phyloP scores from a whole-genome alignment of 2,329 filamentous ascomycete genomes.

The Byssothecium circinans region DNA sequence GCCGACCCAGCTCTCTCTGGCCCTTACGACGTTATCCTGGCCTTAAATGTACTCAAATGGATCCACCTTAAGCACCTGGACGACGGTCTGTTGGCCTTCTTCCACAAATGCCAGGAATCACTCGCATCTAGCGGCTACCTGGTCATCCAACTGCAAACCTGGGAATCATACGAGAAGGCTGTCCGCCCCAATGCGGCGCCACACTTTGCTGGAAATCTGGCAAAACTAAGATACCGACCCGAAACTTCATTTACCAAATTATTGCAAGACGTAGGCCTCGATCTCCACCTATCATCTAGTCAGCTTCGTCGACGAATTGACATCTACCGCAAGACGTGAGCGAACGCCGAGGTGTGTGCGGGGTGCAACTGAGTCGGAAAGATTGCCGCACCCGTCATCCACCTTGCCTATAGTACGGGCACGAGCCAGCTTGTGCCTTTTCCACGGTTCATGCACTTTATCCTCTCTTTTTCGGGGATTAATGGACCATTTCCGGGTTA shows the following conservation, averaged over 20 bases:
- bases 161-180: constrained; percentile 43
- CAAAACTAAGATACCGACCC: constrained; percentile 31
- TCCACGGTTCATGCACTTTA: constrained; percentile 16
- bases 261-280: constrained; percentile 28
- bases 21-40: constrained; percentile 42
- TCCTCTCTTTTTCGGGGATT: constrained; percentile 20
- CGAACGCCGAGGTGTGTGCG: constrained; percentile 5
- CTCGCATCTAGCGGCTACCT: constrained; percentile 35
- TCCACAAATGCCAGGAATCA: constrained; percentile 34
- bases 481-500: constrained; percentile 20
- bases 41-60: constrained; percentile 45
- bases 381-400: constrained; percentile 1
- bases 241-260: constrained; percentile 39
- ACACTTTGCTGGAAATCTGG: constrained; percentile 33
- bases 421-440: constrained; percentile 12
- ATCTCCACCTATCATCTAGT: constrained; percentile 31
- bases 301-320: constrained; percentile 36
- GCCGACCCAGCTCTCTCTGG: constrained; percentile 24
- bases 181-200: constrained; percentile 36
- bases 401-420: constrained; percentile 9
- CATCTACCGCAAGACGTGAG: constrained; percentile 37
- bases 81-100: constrained; percentile 35
- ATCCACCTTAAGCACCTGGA: constrained; percentile 44
- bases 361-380: constrained; percentile 8
- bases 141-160: constrained; percentile 40